Base-by-base conservation (phyloP, 371 early-diverging fungal species). In the Syncephalastrum sp. region DNA sequence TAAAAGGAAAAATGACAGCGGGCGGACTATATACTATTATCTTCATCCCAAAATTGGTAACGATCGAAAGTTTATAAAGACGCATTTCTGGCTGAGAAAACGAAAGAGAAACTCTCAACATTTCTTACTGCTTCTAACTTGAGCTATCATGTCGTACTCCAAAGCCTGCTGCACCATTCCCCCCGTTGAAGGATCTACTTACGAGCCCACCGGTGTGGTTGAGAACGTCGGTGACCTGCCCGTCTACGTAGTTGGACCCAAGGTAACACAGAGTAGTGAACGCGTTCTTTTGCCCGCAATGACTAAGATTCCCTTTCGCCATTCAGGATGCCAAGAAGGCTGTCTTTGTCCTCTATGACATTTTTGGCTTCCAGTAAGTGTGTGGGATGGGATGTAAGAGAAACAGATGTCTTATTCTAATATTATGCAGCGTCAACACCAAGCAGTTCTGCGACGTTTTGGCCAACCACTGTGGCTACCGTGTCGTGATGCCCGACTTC, bases 391-490 rank as follows among this genome's bases (percentile, higher is more conserved):
- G 10, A 5, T 47, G 21, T 27, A 5, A 3, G 13, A 24, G 4
- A 38, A 5, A 47, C 33, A 25, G 7, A 6, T 41, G 47, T 1
- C 6, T 5, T 46, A 0, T 21, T 44, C 14, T 19, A 21, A 43
- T 25, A 15, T 23, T n/a, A 13, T 19, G n/a, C 48, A 66, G 66
- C 38, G 64, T 69, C 42, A 85, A 86, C 50, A 77, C 84, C 19
- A 65, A 75, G 50, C 89, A 88, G 62, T 83, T 85, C 52, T 74
- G 78, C 58, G 91, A 90, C 65, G 71, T 83, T 25, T 79, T 90
- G 27, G 81, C 81, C 47, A 68, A 75, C 8, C 53, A 73, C 17
- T 63, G 69, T 50, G 83, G 83, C 10, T 87, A 77, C 75, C 78
- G 70, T 43, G 88, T 89, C 2, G 75, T 82, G 16, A 72, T 88